Conservation (phyloP, 1,284 basidiomycete species). For the Cutaneotrichosporon sp. region DNA sequence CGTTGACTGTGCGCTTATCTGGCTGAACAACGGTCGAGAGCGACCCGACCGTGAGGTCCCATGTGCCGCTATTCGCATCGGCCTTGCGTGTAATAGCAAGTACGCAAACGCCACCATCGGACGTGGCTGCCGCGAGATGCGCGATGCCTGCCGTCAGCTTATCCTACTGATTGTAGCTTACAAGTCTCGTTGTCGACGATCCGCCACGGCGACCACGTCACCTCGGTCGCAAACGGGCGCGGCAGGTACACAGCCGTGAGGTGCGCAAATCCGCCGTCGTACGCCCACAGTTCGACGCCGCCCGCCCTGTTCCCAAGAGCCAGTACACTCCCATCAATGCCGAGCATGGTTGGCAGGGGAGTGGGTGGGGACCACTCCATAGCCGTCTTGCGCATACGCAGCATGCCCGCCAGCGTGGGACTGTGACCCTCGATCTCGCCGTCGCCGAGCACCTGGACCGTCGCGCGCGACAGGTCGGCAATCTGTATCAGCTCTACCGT, state of each 20-base stretch:
- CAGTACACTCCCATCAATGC: constrained; percentile 40
- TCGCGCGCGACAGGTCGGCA: constrained; percentile 34
- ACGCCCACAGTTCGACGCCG: constrained; percentile 39
- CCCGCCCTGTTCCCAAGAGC: constrained; percentile 40
- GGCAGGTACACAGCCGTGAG: constrained; percentile 8
- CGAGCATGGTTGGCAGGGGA: constrained; percentile 24
- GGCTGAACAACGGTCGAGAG: constrained; percentile 6
- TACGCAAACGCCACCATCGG: constrained; percentile 31
- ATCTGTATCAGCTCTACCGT: constrained; percentile 28
- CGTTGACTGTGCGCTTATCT: constrained; percentile 34
- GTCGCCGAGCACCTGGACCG: constrained; percentile 21
- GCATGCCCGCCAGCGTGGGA: constrained; percentile 24
- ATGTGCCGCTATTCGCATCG: constrained; percentile 10
- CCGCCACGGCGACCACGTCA: constrained; percentile 39
- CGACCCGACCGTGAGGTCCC: constrained; percentile 21
- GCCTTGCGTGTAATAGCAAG: constrained; percentile 23
- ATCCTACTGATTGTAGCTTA: constrained; percentile 16
- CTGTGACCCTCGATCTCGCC: constrained; percentile 9
- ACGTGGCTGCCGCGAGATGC: constrained; percentile 30
- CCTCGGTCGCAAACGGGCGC: constrained; percentile 14
- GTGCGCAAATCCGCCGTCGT: constrained; percentile 17
- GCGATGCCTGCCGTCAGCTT: constrained; percentile 27
- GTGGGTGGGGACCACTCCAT: constrained; percentile 38
- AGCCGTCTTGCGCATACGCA: constrained; percentile 32
- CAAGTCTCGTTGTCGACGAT: constrained; percentile 22